Base-by-base conservation (phyloP, 169 alveolate genomes). In the Cryptosporidium bovis region DNA sequence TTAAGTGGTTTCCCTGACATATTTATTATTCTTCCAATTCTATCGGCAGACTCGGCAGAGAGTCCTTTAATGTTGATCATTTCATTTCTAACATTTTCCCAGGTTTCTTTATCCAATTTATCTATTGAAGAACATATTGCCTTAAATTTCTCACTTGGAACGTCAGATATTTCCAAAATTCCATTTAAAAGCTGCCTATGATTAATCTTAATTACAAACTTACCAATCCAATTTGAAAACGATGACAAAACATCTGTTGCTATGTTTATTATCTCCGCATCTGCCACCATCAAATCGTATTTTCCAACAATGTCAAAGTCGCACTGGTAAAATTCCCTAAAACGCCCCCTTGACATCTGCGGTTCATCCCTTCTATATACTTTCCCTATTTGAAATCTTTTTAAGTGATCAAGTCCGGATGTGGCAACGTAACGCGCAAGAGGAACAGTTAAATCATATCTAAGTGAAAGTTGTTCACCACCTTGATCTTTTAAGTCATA, bases 341-440 rank as follows among this genome's bases (percentile, higher is more conserved):
- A 98, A 68, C 99, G 91, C 18, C 99, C 99, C 82, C 96, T 93
- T 68, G 91, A 91, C 95, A 96, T 93, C 84, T 96, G 97, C 20
- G 99, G 99, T 84, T 98, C 98, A 83, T 98, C 99, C 77, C 99
- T 93, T 85, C 99, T 92, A 91, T 98, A 98, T 12, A 98, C 99
- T 84, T 97, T 97, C 33, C 98, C 99, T 65, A 95, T 94, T 90
- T 98, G 99, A 90, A 90, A 98, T 89, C 99, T 93, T 90, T 97
- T 97, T 33, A 97, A 90, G 51, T 93, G 84, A 18, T 94, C 93
- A 58, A 97, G 46, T 62, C 95, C 93, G 64, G 97, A 92, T 2
- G 95, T 90, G 15, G 98, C 99, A 53, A 96, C 82, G 91, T 92
- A 98, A 31, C 99, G 93, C 18, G 99, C 99, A 65, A 98, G 96